Evolutionary conservation across 2,329 filamentous ascomycete genomes (phyloP).

Genomic region (Xylaria sp.): DNA sequence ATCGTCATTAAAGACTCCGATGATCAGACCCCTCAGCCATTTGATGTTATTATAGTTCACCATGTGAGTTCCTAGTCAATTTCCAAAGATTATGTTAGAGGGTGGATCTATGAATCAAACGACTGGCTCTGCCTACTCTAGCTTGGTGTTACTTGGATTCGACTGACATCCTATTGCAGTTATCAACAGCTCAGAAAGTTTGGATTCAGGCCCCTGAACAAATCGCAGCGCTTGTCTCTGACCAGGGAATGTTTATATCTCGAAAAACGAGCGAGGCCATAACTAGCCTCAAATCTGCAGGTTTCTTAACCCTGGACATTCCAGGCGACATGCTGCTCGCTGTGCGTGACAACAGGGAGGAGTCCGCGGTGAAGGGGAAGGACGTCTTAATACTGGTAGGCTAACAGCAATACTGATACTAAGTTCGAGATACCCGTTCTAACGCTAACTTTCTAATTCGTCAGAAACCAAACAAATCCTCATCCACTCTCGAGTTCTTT

Average conservation of each 20-base stretch:
- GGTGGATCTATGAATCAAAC: no score
- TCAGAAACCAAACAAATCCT: conserved; percentile 8
- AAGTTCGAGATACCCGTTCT: background rate
- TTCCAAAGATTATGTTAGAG: background rate
- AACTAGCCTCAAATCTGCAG: background rate
- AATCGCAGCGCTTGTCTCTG: conserved; percentile 5
- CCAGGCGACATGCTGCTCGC: conserved; percentile 3
- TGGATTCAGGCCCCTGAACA: conserved; percentile 8
- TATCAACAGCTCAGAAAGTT: conserved; percentile 7
- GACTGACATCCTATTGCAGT: conserved; percentile 1
- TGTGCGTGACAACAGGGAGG: background rate
- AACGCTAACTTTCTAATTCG: background rate
- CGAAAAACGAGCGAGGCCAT: conserved; percentile 5
- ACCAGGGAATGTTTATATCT: conserved; percentile 8
- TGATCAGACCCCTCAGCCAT: background rate
- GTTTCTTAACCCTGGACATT: conserved; percentile 1
- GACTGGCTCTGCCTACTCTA: background rate
- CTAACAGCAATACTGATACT: background rate
- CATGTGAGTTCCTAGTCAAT: background rate
- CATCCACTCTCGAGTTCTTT: background rate
- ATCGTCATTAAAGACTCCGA: conserved; percentile 9
- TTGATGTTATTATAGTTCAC: conserved; percentile 13
- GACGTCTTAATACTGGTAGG: conserved; percentile 14
- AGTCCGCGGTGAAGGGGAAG: conserved; percentile 1
- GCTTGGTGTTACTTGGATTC: background rate